Conservation (phyloP, 192 early-diverging fungal genomes). For the Mortierella hygrophila region DNA sequence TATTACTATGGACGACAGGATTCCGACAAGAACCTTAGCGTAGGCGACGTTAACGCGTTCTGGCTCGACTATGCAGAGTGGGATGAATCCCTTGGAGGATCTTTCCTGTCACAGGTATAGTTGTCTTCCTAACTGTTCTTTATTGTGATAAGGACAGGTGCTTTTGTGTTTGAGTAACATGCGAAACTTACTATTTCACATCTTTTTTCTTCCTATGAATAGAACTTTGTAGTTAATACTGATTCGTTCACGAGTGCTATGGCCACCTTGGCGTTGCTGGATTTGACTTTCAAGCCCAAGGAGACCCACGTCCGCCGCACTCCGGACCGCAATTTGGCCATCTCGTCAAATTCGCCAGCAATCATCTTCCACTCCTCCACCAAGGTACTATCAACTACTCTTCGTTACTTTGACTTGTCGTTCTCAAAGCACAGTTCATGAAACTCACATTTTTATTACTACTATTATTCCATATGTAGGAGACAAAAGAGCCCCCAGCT, state of each 20-base stretch:
- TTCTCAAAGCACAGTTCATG: neutral
- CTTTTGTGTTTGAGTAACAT: neutral
- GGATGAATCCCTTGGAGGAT: slow-evolving; percentile 22
- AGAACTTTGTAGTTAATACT: slow-evolving; percentile 59
- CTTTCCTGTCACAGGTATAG: slow-evolving; percentile 60
- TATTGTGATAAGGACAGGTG: neutral
- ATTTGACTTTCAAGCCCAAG: slow-evolving; percentile 45
- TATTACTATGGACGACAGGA: slow-evolving; percentile 39
- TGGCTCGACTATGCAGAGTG: slow-evolving; percentile 62
- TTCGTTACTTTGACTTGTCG: neutral
- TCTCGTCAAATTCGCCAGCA: slow-evolving; percentile 43
- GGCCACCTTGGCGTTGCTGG: slow-evolving; percentile 55
- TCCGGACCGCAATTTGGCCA: slow-evolving; percentile 27
- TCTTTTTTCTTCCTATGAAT: neutral
- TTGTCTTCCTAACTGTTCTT: neutral
- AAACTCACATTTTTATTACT: neutral
- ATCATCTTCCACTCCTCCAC: slow-evolving; percentile 60
- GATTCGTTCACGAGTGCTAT: slow-evolving; percentile 45
- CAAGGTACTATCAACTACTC: slow-evolving; percentile 21
- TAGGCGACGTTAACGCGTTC: slow-evolving; percentile 45
- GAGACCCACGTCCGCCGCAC: slow-evolving; percentile 24
- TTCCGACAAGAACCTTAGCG: neutral
- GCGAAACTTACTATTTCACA: neutral
- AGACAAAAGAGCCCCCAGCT: neutral
- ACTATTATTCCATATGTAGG: slow-evolving; percentile 12